These are phyloP conservation scores for Phytophthora rubi DNA, from an alignment of 352 stramenopile genomes.

Conservation along the genomic window DNA sequence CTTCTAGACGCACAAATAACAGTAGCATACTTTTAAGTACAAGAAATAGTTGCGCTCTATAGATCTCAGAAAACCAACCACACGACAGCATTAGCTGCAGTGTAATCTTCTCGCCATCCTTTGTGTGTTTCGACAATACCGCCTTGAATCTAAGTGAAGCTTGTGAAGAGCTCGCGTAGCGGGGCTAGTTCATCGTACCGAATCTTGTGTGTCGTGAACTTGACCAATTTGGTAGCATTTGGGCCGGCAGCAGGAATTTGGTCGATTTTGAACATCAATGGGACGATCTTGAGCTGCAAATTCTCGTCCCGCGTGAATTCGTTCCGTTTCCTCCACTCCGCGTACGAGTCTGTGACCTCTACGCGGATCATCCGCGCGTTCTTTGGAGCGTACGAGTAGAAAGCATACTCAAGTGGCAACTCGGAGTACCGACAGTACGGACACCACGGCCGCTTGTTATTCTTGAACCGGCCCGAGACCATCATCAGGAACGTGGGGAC, in stretches of 20 bases:
- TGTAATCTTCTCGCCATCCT: background rate
- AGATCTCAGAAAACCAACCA: conserved; percentile 23
- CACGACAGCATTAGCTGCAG: conserved; percentile 7
- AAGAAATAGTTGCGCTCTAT: conserved; percentile 32
- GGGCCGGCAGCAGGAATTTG: conserved; percentile 12
- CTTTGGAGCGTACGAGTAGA: conserved; percentile 71
- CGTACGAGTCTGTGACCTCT: conserved; percentile 67
- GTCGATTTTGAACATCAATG: conserved; percentile 54
- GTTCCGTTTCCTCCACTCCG: conserved; percentile 68
- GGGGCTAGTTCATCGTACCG: conserved; percentile 57
- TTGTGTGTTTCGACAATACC: conserved; percentile 3
- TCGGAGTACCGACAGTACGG: conserved; percentile 83
- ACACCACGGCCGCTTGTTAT: conserved; percentile 84
- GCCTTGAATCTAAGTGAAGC: conserved; percentile 31
- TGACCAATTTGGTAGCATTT: conserved; percentile 34
- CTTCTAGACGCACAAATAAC: conserved; percentile 4
- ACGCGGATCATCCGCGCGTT: conserved; percentile 64
- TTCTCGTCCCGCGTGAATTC: conserved; percentile 63
- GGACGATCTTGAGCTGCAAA: conserved; percentile 59
- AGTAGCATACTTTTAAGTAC: conserved; percentile 16
- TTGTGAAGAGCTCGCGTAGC: conserved; percentile 47
- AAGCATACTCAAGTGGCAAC: conserved; percentile 72
- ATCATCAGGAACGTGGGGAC: conserved; percentile 70
- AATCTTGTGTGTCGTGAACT: conserved; percentile 54
- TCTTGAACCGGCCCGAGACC: conserved; percentile 62